Conservation (phyloP, 2,329 filamentous ascomycete species). For the Alternaria brassicae region DNA sequence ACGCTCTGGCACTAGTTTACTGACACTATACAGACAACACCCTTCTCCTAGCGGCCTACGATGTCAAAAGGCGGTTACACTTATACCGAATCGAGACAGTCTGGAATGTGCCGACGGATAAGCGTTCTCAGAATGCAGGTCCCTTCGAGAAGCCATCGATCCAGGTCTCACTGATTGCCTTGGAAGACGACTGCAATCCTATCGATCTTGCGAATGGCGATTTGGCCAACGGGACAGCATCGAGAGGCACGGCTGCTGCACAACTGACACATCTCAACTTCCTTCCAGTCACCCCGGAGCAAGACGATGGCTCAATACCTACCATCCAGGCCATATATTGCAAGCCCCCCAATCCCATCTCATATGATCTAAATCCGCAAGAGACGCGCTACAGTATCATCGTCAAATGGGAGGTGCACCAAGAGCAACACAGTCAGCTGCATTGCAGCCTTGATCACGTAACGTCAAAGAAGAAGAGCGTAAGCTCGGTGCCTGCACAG, state of each 20-base stretch:
- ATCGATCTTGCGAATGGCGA: slow-evolving; percentile 33
- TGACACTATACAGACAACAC: slow-evolving; percentile 49
- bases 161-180: slow-evolving; percentile 37
- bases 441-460: slow-evolving; percentile 82
- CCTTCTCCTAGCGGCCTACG: slow-evolving; percentile 71
- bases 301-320: slow-evolving; percentile 64
- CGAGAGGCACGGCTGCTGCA: slow-evolving; percentile 38
- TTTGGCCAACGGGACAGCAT: slow-evolving; percentile 30
- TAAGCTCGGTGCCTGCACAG: slow-evolving; percentile 43
- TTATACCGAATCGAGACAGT: slow-evolving; percentile 75
- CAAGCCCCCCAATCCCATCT: slow-evolving; percentile 54
- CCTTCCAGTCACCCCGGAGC: slow-evolving; percentile 70
- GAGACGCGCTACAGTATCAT: slow-evolving; percentile 76
- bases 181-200: slow-evolving; percentile 44
- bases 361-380: slow-evolving; percentile 60
- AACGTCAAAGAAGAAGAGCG: slow-evolving; percentile 67
- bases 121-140: slow-evolving; percentile 59
- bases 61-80: slow-evolving; percentile 73
- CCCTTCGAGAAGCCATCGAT: slow-evolving; percentile 49
- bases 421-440: slow-evolving; percentile 66
- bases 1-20: background rate
- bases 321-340: slow-evolving; percentile 78
- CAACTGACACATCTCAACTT: slow-evolving; percentile 76
- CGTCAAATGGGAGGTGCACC: slow-evolving; percentile 79
- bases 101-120: slow-evolving; percentile 70